Evolutionary conservation across 495 filamentous ascomycete genomes (phyloP).

Genomic region (Stereocaulon alpinum): DNA sequence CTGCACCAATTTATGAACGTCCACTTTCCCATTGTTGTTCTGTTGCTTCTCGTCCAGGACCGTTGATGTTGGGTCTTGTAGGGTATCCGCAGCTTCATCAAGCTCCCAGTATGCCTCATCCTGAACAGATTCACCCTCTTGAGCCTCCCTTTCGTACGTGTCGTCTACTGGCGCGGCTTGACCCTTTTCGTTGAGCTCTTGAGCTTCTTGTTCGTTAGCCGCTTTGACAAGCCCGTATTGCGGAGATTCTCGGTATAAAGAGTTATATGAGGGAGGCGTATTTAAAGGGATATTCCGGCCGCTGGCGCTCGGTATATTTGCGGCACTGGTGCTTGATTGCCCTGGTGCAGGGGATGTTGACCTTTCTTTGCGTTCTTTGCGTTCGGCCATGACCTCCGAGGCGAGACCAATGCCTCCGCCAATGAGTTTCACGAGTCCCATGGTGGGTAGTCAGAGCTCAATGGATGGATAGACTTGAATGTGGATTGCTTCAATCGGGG

Average conservation of each 20-base stretch:
- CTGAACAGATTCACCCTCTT: conserved; percentile 2
- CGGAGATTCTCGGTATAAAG: not conserved
- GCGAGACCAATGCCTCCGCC: conserved; percentile 13
- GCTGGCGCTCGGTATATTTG: not conserved
- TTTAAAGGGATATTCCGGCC: not conserved
- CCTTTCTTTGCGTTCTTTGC: conserved; percentile 9
- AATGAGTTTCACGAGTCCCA: conserved; percentile 11
- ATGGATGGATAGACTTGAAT: not conserved
- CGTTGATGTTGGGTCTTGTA: conserved; percentile 4
- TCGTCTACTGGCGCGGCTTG: not conserved
- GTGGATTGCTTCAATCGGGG: not conserved
- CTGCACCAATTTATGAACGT: conserved; percentile 20
- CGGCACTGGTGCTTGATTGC: not conserved
- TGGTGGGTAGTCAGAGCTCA: not conserved
- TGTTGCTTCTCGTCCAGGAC: not conserved
- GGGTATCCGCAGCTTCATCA: conserved; percentile 7
- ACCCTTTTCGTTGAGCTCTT: conserved; percentile 8
- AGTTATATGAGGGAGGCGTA: conserved; percentile 1
- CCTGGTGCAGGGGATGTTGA: conserved; percentile 4
- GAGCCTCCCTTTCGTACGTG: not conserved
- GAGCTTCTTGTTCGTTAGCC: not conserved
- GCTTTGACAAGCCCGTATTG: conserved; percentile 8
- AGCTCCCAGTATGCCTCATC: conserved; percentile 17
- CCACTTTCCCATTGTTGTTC: conserved; percentile 7
- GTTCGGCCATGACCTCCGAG: conserved; percentile 11